Evolutionary conservation across 2,329 filamentous ascomycete species (phyloP).

Genomic region (Colletotrichum tabaci): DNA sequence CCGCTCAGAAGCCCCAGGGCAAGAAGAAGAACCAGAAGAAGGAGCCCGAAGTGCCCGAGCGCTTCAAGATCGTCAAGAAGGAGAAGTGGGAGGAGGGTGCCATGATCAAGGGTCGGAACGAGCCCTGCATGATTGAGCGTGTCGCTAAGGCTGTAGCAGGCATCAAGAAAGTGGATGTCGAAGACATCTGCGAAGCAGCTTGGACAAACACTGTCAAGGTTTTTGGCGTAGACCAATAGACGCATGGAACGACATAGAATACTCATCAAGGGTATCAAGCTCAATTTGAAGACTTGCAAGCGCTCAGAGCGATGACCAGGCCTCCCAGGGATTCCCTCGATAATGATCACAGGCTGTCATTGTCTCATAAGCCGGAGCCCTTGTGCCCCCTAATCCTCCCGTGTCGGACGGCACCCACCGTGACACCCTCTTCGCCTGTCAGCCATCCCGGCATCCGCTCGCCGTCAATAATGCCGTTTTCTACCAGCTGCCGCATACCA

Average conservation of each 20-base stretch:
- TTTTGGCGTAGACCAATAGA: slow-evolving; percentile 77
- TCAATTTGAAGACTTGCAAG: slow-evolving; percentile 6
- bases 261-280: slow-evolving; percentile 33
- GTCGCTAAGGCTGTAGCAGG: slow-evolving; percentile 91
- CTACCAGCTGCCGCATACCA: slow-evolving; percentile 83
- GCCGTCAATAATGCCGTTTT: slow-evolving; percentile 82
- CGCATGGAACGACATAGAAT: slow-evolving; percentile 33
- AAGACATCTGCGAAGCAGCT: slow-evolving; percentile 88
- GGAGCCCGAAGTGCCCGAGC: slow-evolving; percentile 76
- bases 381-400: slow-evolving; percentile 75
- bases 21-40: slow-evolving; percentile 70
- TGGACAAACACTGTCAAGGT: slow-evolving; percentile 87
- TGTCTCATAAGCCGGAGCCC: slow-evolving; percentile 65
- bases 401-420: slow-evolving; percentile 76
- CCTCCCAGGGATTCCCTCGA: neutral
- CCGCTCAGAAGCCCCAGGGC: slow-evolving; percentile 48
- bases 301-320: neutral
- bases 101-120: slow-evolving; percentile 96
- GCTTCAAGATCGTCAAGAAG: slow-evolving; percentile 92
- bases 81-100: slow-evolving; percentile 91
- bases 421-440: slow-evolving; percentile 89
- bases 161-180: slow-evolving; percentile 84
- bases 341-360: neutral
- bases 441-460: slow-evolving; percentile 90
- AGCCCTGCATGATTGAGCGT: slow-evolving; percentile 87